Percentiles rank a stretch among this genome's conserved stretches.
phyloP scores from a whole-genome alignment of 257 asterid genomes.

The Scutellaria minor region DNA sequence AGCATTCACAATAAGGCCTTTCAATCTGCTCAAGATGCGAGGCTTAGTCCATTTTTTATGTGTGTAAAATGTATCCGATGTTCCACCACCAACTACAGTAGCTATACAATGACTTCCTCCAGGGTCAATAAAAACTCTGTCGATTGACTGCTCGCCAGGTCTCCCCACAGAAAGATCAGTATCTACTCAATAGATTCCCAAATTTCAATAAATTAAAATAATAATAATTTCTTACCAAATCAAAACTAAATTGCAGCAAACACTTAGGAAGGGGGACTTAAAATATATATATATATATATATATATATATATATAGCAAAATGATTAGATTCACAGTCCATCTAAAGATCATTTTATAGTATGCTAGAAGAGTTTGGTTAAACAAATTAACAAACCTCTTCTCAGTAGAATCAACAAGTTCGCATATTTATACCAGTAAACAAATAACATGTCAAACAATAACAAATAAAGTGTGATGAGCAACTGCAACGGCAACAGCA shows the following conservation, averaged over 20 bases:
- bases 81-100: slow-evolving; percentile 86
- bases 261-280: neutral
- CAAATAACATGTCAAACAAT: slow-evolving; percentile 2
- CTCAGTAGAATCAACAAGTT: slow-evolving; percentile 2
- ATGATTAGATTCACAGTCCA: slow-evolving; percentile 9
- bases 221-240: slow-evolving; percentile 7
- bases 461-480: neutral
- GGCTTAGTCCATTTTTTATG: slow-evolving; percentile 97
- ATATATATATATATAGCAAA: neutral
- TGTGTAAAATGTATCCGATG: slow-evolving; percentile 84
- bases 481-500: slow-evolving; percentile 22
- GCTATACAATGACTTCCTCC: slow-evolving; percentile 98
- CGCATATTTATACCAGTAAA: slow-evolving; percentile 4
- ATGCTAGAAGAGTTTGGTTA: slow-evolving; percentile 23
- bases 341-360: slow-evolving; percentile 8
- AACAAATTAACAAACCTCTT: slow-evolving; percentile 10
- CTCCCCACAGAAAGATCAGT: slow-evolving; percentile 91
- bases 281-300: no score
- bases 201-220: neutral
- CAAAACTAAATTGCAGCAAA: slow-evolving; percentile 6
- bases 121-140: slow-evolving; percentile 89
- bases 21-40: slow-evolving; percentile 75
- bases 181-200: slow-evolving; percentile 51
- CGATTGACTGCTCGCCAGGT: slow-evolving; percentile 91
- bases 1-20: slow-evolving; percentile 77